Percentiles rank a stretch among this genome's conserved stretches.
phyloP scores from a whole-genome alignment of 305 asterid genomes.

The Nicotiana rustica region DNA sequence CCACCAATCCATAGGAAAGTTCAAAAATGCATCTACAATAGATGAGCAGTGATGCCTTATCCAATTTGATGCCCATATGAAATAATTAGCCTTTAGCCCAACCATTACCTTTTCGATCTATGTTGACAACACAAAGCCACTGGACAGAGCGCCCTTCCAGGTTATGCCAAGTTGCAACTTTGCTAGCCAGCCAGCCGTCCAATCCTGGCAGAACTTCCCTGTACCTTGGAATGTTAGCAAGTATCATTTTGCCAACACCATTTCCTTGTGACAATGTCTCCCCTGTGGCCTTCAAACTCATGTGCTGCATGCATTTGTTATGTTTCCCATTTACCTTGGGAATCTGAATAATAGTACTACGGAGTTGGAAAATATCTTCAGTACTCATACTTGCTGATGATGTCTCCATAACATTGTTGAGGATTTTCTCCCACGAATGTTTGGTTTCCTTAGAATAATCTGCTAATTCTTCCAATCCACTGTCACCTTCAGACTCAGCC shows the following conservation, averaged over 20 bases:
- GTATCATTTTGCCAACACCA: slow-evolving; percentile 75
- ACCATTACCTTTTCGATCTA: slow-evolving; percentile 78
- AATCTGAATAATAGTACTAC: slow-evolving; percentile 49
- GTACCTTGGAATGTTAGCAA: slow-evolving; percentile 72
- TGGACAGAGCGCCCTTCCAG: slow-evolving; percentile 85
- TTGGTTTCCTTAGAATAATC: slow-evolving; percentile 58
- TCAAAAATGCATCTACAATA: slow-evolving; percentile 18
- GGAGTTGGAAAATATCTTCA: slow-evolving; percentile 61
- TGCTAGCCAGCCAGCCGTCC: slow-evolving; percentile 79
- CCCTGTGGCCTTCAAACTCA: slow-evolving; percentile 69
- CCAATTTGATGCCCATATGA: slow-evolving; percentile 26
- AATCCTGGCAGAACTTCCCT: slow-evolving; percentile 81
- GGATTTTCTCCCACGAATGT: slow-evolving; percentile 70
- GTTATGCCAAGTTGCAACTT: slow-evolving; percentile 78
- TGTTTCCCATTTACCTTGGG: slow-evolving; percentile 81
- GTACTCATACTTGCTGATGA: slow-evolving; percentile 56
- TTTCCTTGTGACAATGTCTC: slow-evolving; percentile 82
- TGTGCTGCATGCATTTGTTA: slow-evolving; percentile 76
- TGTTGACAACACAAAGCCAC: slow-evolving; percentile 82
- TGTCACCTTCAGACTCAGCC: slow-evolving; percentile 66
- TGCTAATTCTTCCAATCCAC: slow-evolving; percentile 58
- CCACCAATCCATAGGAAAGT: not conserved
- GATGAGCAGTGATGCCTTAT: slow-evolving; percentile 14
- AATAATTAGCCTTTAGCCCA: not conserved
- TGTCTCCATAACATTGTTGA: slow-evolving; percentile 62